A percentile compares a stretch with the other conserved stretches of the same genome.
These are phyloP conservation scores for Tilletia caries DNA, from an alignment of 1,284 basidiomycete genomes.

Conservation along the genomic window DNA sequence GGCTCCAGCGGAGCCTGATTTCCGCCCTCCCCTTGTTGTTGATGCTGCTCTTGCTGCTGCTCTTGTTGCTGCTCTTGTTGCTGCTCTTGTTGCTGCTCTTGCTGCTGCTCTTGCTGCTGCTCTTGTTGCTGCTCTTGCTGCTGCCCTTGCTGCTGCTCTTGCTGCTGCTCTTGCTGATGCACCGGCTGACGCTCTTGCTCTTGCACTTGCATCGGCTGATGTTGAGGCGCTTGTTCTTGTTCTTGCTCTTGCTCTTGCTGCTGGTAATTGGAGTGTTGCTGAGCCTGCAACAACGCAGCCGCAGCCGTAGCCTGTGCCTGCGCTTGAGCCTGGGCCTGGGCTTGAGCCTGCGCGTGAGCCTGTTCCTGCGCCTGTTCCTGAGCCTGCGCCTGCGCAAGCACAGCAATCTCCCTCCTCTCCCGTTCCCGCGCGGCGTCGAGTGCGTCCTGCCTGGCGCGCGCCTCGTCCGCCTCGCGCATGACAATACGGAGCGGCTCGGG, in stretches of 20 bases:
- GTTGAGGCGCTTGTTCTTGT: not conserved
- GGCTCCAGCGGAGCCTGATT: not conserved
- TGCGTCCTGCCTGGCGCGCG: conserved; percentile 15
- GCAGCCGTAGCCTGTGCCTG: conserved; percentile 14
- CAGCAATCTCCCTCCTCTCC: conserved; percentile 8
- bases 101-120: too few relatives aligned
- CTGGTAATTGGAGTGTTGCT: too few relatives aligned
- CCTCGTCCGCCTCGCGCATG: conserved; percentile 15
- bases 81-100: too few relatives aligned
- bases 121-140: too few relatives aligned
- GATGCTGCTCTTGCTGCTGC: not conserved
- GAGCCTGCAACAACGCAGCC: conserved; percentile 1
- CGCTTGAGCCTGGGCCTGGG: conserved; percentile 19
- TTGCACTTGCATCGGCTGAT: too few relatives aligned
- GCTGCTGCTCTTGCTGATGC: too few relatives aligned
- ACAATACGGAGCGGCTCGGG: conserved; percentile 27
- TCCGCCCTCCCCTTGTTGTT: not conserved
- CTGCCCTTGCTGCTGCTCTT: too few relatives aligned
- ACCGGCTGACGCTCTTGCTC: too few relatives aligned
- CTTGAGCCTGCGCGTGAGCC: conserved; percentile 19
- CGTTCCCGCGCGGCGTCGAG: conserved; percentile 15
- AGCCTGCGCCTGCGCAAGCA: conserved; percentile 20
- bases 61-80: too few relatives aligned
- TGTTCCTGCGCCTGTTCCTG: conserved; percentile 8
- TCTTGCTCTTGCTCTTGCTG: not conserved